These are phyloP conservation scores for Claviceps africana DNA, from an alignment of 2,329 filamentous ascomycete species.

Conservation along the genomic window DNA sequence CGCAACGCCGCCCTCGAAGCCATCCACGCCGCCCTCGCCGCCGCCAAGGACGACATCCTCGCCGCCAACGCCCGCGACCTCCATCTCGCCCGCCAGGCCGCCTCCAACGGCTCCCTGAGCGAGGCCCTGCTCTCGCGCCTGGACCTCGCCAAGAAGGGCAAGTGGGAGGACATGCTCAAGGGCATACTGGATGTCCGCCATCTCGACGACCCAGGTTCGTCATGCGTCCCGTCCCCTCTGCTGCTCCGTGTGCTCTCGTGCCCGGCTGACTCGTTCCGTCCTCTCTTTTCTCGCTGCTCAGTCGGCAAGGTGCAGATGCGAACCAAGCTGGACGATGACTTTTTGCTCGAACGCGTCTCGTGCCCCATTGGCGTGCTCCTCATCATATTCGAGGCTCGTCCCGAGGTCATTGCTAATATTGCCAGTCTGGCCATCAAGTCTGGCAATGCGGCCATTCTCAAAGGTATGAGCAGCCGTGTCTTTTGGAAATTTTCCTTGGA, in stretches of 20 bases:
- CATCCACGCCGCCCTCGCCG: slow-evolving; percentile 63
- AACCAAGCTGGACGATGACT: slow-evolving; percentile 73
- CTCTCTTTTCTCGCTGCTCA: no score
- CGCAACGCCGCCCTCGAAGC: slow-evolving; percentile 76
- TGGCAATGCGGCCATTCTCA: slow-evolving; percentile 90
- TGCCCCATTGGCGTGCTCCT: slow-evolving; percentile 95
- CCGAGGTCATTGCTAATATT: slow-evolving; percentile 97
- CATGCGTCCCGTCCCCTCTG: no score
- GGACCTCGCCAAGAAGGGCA: slow-evolving; percentile 73
- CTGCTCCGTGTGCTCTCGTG: no score
- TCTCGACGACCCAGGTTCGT: slow-evolving; percentile 71
- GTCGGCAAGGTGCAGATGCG: slow-evolving; percentile 75
- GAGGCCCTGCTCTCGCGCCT: slow-evolving; percentile 76
- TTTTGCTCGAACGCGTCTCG: slow-evolving; percentile 74
- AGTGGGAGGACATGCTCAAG: slow-evolving; percentile 96
- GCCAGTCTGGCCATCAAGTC: slow-evolving; percentile 92
- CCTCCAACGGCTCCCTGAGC: slow-evolving; percentile 60
- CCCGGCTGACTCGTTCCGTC: no score
- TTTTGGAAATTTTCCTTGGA: background rate
- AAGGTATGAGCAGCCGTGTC: slow-evolving; percentile 39
- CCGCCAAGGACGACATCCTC: slow-evolving; percentile 61
- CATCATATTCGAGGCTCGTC: slow-evolving; percentile 95
- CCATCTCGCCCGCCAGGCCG: slow-evolving; percentile 56
- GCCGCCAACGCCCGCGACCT: slow-evolving; percentile 79
- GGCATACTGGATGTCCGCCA: slow-evolving; percentile 80